Evolutionary conservation across 257 asterid species (phyloP).

Genomic region (Eucommia ulmoides): DNA sequence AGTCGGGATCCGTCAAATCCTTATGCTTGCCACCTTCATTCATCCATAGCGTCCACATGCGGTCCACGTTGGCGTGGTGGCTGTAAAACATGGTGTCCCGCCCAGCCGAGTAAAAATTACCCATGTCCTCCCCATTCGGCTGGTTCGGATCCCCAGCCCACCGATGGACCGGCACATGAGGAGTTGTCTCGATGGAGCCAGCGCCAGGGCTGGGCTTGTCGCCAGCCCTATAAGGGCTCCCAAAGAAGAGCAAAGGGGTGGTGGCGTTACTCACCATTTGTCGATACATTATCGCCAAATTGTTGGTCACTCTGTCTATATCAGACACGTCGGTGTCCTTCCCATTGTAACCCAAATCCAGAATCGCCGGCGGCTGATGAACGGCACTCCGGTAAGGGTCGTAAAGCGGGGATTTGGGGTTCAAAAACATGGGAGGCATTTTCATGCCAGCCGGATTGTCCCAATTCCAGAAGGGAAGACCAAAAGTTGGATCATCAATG

Average conservation of each 20-base stretch:
- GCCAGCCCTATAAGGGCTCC: conserved; percentile 22
- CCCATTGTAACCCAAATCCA: conserved; percentile 23
- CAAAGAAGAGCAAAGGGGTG: conserved; percentile 29
- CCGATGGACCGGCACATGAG: conserved; percentile 31
- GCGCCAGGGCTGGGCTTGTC: conserved; percentile 17
- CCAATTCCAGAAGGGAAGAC: conserved; percentile 41
- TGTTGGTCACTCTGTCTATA: conserved; percentile 16
- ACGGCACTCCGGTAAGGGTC: conserved; percentile 21
- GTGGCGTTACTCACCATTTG: conserved; percentile 29
- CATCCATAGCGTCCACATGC: conserved; percentile 59
- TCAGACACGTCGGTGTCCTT: conserved; percentile 5
- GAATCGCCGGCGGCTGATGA: conserved; percentile 13
- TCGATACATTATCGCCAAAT: conserved; percentile 22
- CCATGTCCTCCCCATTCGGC: conserved; percentile 34
- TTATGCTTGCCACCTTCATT: conserved; percentile 9
- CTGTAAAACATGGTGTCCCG: conserved; percentile 41
- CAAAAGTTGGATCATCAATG: conserved; percentile 30
- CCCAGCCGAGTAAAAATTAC: conserved; percentile 53
- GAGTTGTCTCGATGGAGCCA: conserved; percentile 39
- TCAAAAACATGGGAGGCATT: conserved; percentile 12
- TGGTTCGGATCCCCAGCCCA: conserved; percentile 33
- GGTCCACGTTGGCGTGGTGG: conserved; percentile 55
- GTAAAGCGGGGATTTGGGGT: conserved; percentile 18
- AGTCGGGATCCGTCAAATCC: conserved; percentile 28
- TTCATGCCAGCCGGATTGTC: conserved; percentile 24